These are phyloP conservation scores for Metschnikowia reukaufii DNA, from an alignment of 805 yeast genomes.

Conservation along the genomic window DNA sequence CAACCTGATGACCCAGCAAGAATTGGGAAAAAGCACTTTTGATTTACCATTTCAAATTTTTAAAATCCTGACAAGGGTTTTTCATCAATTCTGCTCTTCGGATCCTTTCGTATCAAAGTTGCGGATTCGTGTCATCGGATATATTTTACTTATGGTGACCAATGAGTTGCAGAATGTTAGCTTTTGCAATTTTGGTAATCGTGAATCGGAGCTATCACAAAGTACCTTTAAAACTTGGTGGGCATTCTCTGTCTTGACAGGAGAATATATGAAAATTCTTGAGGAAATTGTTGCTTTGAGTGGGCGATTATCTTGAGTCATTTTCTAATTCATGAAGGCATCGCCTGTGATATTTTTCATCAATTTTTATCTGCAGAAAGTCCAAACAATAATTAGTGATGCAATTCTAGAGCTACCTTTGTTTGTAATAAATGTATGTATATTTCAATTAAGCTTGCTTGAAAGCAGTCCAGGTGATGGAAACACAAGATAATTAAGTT, in stretches of 20 bases:
- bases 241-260: background rate
- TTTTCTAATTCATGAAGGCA: no score
- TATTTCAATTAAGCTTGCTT: no score
- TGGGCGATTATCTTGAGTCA: no score
- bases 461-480: no score
- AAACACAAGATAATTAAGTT: no score
- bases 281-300: conserved; percentile 1
- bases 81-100: background rate
- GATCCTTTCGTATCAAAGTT: background rate
- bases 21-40: background rate
- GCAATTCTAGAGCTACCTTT: no score
- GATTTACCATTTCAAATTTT: background rate
- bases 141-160: background rate
- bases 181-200: background rate
- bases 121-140: background rate
- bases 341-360: no score
- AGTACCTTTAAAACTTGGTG: background rate
- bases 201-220: background rate
- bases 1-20: background rate
- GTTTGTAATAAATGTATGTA: no score
- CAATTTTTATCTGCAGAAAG: no score
- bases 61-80: background rate
- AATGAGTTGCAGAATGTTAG: background rate
- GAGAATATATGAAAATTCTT: background rate
- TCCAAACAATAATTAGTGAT: no score